Evolutionary conservation across 1,284 basidiomycete genomes (phyloP).

Genomic region (Cutaneotrichosporon dermatis): DNA sequence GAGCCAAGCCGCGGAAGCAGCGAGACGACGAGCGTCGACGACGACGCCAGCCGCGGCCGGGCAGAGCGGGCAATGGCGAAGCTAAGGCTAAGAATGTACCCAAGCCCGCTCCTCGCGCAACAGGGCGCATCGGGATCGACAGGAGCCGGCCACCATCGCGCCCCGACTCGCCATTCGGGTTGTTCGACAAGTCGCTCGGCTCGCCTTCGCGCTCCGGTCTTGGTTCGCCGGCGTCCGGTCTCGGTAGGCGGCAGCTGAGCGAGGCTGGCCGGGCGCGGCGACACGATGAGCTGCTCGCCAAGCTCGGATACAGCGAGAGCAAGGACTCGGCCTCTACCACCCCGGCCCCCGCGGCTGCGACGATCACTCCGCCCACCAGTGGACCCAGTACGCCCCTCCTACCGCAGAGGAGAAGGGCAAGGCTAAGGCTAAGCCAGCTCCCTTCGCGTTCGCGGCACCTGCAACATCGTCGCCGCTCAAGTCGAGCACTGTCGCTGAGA

Average conservation of each 20-base stretch:
- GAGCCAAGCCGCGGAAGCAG: too few relatives aligned
- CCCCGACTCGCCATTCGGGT: slow-evolving; percentile 10
- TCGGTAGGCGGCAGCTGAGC: slow-evolving; percentile 9
- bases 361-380: neutral
- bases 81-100: neutral
- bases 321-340: neutral
- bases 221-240: slow-evolving; percentile 5
- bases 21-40: neutral
- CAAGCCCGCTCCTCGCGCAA: neutral
- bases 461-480: neutral
- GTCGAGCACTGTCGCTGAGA: neutral
- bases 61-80: too few relatives aligned
- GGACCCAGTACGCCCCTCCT: neutral
- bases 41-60: neutral
- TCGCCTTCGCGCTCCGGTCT: slow-evolving; percentile 7
- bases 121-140: slow-evolving; percentile 5
- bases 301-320: slow-evolving; percentile 5
- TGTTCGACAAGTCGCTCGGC: slow-evolving; percentile 2
- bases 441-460: slow-evolving; percentile 1
- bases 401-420: slow-evolving; percentile 1
- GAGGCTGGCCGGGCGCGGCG: slow-evolving; percentile 15
- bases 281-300: slow-evolving; percentile 20
- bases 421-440: neutral
- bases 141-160: neutral
- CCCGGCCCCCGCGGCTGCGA: neutral